These are phyloP conservation scores for Penicillium atrosanguineum DNA, from an alignment of 495 filamentous ascomycete genomes.

Conservation along the genomic window DNA sequence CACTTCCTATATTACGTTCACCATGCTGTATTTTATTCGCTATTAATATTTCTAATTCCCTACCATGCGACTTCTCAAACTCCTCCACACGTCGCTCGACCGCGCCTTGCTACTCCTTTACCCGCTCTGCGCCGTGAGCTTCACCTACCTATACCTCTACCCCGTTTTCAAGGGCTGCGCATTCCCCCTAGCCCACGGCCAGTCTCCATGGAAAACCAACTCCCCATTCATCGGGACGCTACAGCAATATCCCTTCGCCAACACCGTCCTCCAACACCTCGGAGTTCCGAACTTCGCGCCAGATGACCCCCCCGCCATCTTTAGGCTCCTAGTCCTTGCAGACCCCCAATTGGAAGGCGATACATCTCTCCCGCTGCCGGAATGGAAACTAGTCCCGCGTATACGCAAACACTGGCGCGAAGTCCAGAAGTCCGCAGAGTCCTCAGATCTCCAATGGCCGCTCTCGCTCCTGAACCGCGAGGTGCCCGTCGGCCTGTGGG, in stretches of 20 bases:
- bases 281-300: conserved; percentile 17
- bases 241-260: conserved; percentile 35
- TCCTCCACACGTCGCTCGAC: conserved; percentile 57
- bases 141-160: conserved; percentile 83
- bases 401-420: conserved; percentile 49
- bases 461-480: conserved; percentile 18
- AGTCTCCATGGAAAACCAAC: neutral
- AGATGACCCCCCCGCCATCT: conserved; percentile 51
- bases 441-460: conserved; percentile 12
- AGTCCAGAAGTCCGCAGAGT: conserved; percentile 23
- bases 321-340: conserved; percentile 84
- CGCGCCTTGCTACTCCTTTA: conserved; percentile 62
- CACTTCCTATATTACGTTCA: conserved; percentile 7
- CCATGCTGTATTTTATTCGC: conserved; percentile 22
- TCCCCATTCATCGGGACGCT: conserved; percentile 11
- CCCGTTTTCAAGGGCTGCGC: conserved; percentile 78
- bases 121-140: conserved; percentile 65
- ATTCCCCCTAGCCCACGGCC: conserved; percentile 61
- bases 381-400: conserved; percentile 60
- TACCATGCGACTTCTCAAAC: conserved; percentile 37
- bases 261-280: conserved; percentile 51
- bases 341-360: conserved; percentile 97
- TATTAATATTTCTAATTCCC: conserved; percentile 12
- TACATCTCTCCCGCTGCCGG: conserved; percentile 66
- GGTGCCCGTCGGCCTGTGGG: conserved; percentile 42